These are phyloP conservation scores for Aspergillus tanneri DNA, from an alignment of 2,329 filamentous ascomycete species.

Conservation along the genomic window DNA sequence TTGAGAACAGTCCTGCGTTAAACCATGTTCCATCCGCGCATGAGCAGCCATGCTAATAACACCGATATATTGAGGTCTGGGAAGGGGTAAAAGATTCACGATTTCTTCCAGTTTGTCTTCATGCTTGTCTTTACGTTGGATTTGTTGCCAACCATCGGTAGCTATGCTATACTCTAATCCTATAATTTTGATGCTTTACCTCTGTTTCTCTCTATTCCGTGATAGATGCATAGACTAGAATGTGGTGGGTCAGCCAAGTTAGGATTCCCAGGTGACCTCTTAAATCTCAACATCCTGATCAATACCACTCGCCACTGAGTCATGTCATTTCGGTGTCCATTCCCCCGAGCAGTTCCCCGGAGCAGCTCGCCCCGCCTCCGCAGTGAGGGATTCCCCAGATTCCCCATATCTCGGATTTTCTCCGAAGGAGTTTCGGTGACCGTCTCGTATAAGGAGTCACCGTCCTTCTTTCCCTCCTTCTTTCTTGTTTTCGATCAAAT, in stretches of 20 bases:
- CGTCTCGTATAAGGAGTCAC: not conserved
- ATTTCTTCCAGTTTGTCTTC: no score
- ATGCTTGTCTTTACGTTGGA: no score
- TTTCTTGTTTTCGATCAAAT: not conserved
- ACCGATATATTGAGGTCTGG: no score
- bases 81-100: no score
- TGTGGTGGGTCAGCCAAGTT: no score
- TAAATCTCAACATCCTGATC: not conserved
- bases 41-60: not conserved
- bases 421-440: not conserved
- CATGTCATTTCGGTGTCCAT: not conserved
- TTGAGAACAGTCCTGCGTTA: slow-evolving; percentile 20
- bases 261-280: not conserved
- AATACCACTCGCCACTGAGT: not conserved
- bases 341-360: not conserved
- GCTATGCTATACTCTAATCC: no score
- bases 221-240: no score
- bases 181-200: no score
- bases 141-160: no score
- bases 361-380: not conserved
- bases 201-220: no score
- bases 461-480: no score
- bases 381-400: not conserved
- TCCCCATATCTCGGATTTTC: not conserved
- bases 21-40: not conserved